These are phyloP conservation scores for Arxiozyma heterogenica DNA, from an alignment of 1,139 yeast genomes.

Conservation along the genomic window DNA sequence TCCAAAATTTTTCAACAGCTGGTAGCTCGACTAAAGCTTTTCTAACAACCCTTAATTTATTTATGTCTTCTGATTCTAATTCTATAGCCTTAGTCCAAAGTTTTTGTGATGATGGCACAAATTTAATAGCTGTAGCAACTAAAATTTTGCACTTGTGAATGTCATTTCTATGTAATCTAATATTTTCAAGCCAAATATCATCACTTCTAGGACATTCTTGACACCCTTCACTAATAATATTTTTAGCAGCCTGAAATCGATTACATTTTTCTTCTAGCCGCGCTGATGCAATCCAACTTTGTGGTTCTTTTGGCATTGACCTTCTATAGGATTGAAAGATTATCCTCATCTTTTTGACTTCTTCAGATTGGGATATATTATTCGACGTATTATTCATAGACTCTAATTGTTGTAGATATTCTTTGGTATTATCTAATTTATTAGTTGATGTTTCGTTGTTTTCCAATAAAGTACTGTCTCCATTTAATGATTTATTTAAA, in stretches of 20 bases:
- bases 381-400: constrained; percentile 4
- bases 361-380: constrained; percentile 27
- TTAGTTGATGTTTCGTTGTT: constrained; percentile 12
- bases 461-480: constrained; percentile 7
- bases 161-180: constrained; percentile 52
- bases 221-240: constrained; percentile 65
- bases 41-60: constrained; percentile 51
- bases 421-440: constrained; percentile 28
- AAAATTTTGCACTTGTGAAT: constrained; percentile 43
- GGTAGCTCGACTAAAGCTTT: constrained; percentile 52
- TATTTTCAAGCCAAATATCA: constrained; percentile 74
- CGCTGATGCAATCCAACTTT: constrained; percentile 86
- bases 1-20: constrained; percentile 43
- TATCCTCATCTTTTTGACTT: constrained; percentile 48
- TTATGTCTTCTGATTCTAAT: constrained; percentile 47
- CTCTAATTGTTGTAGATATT: constrained; percentile 32
- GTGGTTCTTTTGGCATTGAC: constrained; percentile 64
- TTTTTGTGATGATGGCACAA: constrained; percentile 45
- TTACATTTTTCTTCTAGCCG: constrained; percentile 62
- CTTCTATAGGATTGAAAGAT: constrained; percentile 61
- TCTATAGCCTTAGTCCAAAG: constrained; percentile 69
- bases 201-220: constrained; percentile 54
- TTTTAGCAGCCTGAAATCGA: constrained; percentile 48
- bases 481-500: constrained; percentile 19
- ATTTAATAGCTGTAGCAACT: constrained; percentile 57